Percentiles rank a stretch among this genome's conserved stretches.
These are phyloP conservation scores for Dendrobium officinale DNA, from an alignment of 106 monocot genomes.

Conservation along the genomic window DNA sequence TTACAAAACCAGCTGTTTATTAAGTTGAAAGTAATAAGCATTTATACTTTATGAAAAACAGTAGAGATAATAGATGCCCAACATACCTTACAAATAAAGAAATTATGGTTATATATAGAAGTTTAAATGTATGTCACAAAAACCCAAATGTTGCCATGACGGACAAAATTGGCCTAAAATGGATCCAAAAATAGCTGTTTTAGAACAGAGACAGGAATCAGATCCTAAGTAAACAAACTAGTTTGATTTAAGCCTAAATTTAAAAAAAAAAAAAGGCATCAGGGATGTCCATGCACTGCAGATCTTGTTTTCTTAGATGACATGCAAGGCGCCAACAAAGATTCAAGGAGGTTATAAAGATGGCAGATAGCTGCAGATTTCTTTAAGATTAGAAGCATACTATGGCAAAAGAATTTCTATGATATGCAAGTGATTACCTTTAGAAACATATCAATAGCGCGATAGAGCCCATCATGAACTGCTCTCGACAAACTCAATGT, in stretches of 20 bases:
- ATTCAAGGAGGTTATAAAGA: background rate
- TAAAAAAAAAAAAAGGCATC: background rate
- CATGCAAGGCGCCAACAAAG: background rate
- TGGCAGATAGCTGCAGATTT: background rate
- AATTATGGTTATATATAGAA: background rate
- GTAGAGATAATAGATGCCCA: too few species aligned
- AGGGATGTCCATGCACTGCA: background rate
- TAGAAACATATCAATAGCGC: conserved; percentile 66
- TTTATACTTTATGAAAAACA: too few species aligned
- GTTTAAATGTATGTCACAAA: background rate
- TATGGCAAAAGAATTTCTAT: background rate
- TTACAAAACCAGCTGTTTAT: background rate
- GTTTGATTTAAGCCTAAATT: background rate
- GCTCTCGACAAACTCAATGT: conserved; percentile 21
- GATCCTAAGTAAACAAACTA: background rate
- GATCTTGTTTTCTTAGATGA: background rate
- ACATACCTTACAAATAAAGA: background rate
- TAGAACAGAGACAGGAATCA: background rate
- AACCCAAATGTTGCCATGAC: background rate
- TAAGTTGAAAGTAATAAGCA: background rate
- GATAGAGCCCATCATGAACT: conserved; percentile 57
- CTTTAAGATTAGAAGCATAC: background rate
- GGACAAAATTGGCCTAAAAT: background rate
- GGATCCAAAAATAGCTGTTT: background rate
- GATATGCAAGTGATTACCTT: conserved; percentile 33